Conservation (phyloP, 2,329 filamentous ascomycete genomes). For the Cytospora leucostoma region DNA sequence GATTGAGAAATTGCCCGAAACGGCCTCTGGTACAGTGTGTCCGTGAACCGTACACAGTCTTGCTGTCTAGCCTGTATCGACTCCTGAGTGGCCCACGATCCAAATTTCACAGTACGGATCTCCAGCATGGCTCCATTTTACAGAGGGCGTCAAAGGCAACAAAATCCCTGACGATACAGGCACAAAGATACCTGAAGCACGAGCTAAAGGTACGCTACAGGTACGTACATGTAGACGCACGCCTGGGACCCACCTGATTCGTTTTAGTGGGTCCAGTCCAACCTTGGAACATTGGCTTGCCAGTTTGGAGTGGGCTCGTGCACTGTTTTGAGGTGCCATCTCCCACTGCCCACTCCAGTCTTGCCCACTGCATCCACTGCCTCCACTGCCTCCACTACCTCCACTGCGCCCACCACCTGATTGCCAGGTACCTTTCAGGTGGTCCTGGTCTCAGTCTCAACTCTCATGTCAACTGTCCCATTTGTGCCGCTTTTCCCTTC, state of each 20-base stretch:
- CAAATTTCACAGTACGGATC: neutral
- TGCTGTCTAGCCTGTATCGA: neutral
- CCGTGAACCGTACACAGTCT: neutral
- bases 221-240: neutral
- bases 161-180: neutral
- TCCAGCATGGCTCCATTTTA: neutral
- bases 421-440: conserved; percentile 3
- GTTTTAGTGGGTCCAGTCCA: conserved; percentile 16
- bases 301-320: conserved; percentile 19
- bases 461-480: neutral
- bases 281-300: conserved; percentile 1
- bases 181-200: neutral
- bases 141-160: neutral
- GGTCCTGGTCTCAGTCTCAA: neutral
- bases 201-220: neutral
- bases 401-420: neutral
- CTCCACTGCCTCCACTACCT: neutral
- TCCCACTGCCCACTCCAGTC: neutral
- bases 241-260: conserved; percentile 9
- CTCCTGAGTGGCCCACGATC: neutral
- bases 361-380: neutral
- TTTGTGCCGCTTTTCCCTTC: conserved; percentile 18
- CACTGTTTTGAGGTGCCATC: conserved; percentile 19
- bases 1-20: neutral
- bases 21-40: neutral